Evolutionary conservation across 257 asterid genomes (phyloP).

Genomic region (Paraleonurus japonicus): DNA sequence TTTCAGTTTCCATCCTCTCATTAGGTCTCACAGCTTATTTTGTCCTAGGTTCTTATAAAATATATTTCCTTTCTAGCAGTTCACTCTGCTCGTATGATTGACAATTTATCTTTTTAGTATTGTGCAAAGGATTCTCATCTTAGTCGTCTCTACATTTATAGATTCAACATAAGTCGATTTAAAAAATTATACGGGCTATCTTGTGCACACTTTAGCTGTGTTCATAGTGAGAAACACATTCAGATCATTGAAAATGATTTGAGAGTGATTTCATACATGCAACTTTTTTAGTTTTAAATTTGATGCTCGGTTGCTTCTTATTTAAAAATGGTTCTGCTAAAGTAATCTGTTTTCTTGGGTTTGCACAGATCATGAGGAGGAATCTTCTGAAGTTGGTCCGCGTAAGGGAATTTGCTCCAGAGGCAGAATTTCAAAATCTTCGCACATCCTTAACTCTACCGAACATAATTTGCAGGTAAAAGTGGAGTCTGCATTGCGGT

Average conservation of each 20-base stretch:
- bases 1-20: background rate
- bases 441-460: conserved; percentile 62
- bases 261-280: background rate
- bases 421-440: conserved; percentile 67
- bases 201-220: background rate
- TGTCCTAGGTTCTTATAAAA: background rate
- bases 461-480: conserved; percentile 91
- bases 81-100: background rate
- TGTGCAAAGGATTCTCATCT: background rate
- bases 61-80: conserved; percentile 8
- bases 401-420: conserved; percentile 90
- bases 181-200: background rate
- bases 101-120: background rate
- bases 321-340: background rate
- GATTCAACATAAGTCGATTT: conserved; percentile 5
- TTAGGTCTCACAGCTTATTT: conserved; percentile 6
- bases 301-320: background rate
- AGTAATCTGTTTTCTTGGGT: background rate
- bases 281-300: background rate
- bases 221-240: background rate
- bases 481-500: background rate
- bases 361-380: conserved; percentile 87
- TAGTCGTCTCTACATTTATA: background rate
- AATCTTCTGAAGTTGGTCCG: conserved; percentile 81
- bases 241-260: background rate